Base-by-base conservation (phyloP, 768 basidiomycete species). In the Trametes elegans region DNA sequence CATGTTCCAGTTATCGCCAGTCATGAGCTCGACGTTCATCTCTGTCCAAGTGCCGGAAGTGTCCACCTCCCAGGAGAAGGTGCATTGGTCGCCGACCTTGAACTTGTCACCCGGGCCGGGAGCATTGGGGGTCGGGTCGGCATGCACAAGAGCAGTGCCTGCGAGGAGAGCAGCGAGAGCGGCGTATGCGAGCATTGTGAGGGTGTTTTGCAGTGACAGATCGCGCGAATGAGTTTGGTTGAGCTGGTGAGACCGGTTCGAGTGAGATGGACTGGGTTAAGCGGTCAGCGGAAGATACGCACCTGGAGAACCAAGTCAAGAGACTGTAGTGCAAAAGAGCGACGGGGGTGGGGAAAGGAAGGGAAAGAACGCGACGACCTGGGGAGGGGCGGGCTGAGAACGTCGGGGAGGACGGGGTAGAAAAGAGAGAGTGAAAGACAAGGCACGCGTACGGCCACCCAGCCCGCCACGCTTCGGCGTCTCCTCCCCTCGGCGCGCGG, bases 21-120 rank as follows among this genome's bases (percentile, higher is more conserved):
- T 84, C 89, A 90, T 92, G 68, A 93, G 79, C 67, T 90, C 74
- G 53, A 93, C 88, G 58, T 76, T 71, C 83, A 87, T 90, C 56
- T 73, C 67, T 65, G 79, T 83, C 91, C 91, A 93, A 14, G 57
- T 60, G 19, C 83, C 82, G 13, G 79, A 77, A 5, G 70, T 53
- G 64, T 90, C 89, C 7, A 73, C 76, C 0, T 64, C 64, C 90
- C 91, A 93, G 10, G 66, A 62, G 38, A 86, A 74, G 26, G 66
- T 60, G 64, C 90, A 93, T 3, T 71, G 64, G 9, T 68, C 44
- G 18, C 88, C 89, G 49, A 78, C 72, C 36, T 80, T 79, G 74
- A 78, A 88, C 23, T 77, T 63, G 38, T 77, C 71, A 36, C 81
- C 81, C 7, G 87, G 87, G 7, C 75, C 74, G 21, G 91, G 89